Percentiles rank a stretch among this genome's conserved stretches.
Conservation (phyloP, 306 rosid species). For the Rosa multiflora region DNA sequence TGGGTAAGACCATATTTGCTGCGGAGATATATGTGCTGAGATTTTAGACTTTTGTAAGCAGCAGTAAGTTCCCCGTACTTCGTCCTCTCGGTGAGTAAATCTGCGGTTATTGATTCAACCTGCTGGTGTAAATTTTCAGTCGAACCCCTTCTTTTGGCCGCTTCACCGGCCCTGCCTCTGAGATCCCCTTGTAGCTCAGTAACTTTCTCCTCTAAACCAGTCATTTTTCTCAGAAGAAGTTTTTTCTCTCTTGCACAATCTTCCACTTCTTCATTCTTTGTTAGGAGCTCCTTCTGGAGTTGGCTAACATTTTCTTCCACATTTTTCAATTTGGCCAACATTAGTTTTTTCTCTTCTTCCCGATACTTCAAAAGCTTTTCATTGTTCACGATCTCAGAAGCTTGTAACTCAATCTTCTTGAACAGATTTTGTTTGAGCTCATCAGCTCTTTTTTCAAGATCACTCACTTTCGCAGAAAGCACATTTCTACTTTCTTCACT, state of each 20-base stretch:
- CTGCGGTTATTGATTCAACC: constrained; percentile 35
- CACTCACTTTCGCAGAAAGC: constrained; percentile 27
- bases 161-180: constrained; percentile 19
- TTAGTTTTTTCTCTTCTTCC: constrained; percentile 42
- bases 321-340: constrained; percentile 33
- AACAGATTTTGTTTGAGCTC: constrained; percentile 30
- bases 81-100: constrained; percentile 53
- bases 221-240: constrained; percentile 33
- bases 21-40: constrained; percentile 61
- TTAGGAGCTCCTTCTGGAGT: constrained; percentile 29
- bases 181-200: constrained; percentile 36
- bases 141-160: constrained; percentile 25
- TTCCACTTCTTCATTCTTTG: constrained; percentile 37
- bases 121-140: constrained; percentile 30
- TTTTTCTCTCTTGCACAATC: constrained; percentile 44
- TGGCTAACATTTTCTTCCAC: constrained; percentile 37
- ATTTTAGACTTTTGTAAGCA: constrained; percentile 65
- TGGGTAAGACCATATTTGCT: constrained; percentile 53
- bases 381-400: constrained; percentile 32
- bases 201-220: constrained; percentile 38
- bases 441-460: constrained; percentile 35
- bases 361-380: constrained; percentile 29
- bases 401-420: constrained; percentile 28
- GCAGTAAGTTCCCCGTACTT: constrained; percentile 36
- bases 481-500: constrained; percentile 40